Evolutionary conservation across 352 stramenopile genomes (phyloP).

Genomic region (Pythium rishiriense): DNA sequence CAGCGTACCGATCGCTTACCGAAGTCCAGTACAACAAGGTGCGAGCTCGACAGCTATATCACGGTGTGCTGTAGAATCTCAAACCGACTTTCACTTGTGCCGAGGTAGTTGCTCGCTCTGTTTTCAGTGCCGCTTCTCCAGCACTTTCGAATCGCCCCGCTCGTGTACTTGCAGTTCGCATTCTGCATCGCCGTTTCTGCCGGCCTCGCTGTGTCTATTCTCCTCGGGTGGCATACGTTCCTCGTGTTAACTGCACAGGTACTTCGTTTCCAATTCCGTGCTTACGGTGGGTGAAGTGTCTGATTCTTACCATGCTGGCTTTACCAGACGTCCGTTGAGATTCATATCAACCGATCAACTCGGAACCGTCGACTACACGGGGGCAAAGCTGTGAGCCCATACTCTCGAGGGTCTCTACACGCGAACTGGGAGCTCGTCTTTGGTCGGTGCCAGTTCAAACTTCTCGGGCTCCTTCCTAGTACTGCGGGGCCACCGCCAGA

Average conservation of each 20-base stretch:
- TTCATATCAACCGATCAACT: slow-evolving; percentile 75
- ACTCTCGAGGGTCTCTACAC: slow-evolving; percentile 59
- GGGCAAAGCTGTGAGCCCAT: slow-evolving; percentile 59
- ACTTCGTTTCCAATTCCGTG: not conserved
- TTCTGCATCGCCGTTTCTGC: slow-evolving; percentile 69
- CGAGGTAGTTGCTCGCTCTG: slow-evolving; percentile 35
- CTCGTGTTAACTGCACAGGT: slow-evolving; percentile 81
- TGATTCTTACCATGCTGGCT: not conserved
- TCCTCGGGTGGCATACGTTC: slow-evolving; percentile 69
- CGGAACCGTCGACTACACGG: slow-evolving; percentile 48
- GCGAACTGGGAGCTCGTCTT: slow-evolving; percentile 84
- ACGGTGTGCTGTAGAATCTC: not conserved
- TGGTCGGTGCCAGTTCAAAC: slow-evolving; percentile 55
- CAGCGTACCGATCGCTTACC: slow-evolving; percentile 56
- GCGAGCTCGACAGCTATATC: no score
- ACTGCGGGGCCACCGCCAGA: slow-evolving; percentile 34
- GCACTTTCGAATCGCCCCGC: slow-evolving; percentile 21
- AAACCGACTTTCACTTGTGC: not conserved
- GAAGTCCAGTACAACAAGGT: slow-evolving; percentile 62
- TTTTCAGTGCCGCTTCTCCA: slow-evolving; percentile 26
- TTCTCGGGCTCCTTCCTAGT: slow-evolving; percentile 59
- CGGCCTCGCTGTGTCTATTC: slow-evolving; percentile 61
- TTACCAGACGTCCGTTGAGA: slow-evolving; percentile 71
- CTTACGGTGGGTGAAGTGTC: not conserved
- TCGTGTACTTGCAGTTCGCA: slow-evolving; percentile 56